Percentiles rank a stretch among this genome's conserved stretches.
phyloP scores from a whole-genome alignment of 805 yeast genomes.

The Monosporozyma yasuniensis region DNA sequence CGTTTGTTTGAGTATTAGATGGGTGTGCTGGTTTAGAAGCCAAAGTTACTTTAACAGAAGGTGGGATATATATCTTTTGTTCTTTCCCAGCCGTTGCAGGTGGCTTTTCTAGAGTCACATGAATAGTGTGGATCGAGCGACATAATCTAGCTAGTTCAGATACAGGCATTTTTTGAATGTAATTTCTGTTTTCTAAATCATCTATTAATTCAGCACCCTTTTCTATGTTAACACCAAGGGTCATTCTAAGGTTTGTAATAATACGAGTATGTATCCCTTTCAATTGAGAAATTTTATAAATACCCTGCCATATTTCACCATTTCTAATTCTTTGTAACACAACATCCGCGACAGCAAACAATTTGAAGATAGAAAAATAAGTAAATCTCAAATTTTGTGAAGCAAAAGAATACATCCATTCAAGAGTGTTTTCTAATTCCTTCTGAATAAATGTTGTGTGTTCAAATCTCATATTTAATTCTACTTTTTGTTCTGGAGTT shows the following conservation, averaged over 20 bases:
- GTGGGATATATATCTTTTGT: neutral
- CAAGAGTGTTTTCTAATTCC: conserved; percentile 19
- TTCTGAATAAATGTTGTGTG: conserved; percentile 16
- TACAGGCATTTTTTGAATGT: conserved; percentile 8
- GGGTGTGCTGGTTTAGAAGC: neutral
- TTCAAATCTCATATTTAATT: conserved; percentile 14
- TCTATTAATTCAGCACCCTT: conserved; percentile 13
- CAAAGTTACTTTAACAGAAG: conserved; percentile 3
- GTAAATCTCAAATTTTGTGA: conserved; percentile 24
- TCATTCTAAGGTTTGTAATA: conserved; percentile 19
- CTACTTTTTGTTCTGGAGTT: neutral
- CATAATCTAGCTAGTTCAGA: conserved; percentile 8
- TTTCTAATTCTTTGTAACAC: conserved; percentile 23
- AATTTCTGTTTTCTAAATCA: conserved; percentile 15
- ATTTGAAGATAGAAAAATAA: conserved; percentile 27
- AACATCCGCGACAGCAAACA: conserved; percentile 25
- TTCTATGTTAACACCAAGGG: conserved; percentile 20
- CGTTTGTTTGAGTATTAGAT: neutral
- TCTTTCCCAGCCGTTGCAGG: neutral
- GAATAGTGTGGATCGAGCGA: conserved; percentile 5
- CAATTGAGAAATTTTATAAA: conserved; percentile 13
- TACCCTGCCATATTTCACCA: conserved; percentile 21
- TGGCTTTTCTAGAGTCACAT: conserved; percentile 4
- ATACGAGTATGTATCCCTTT: conserved; percentile 16
- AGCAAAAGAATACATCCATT: conserved; percentile 17